Conservation (phyloP, 441 rosid species). For the Francoa sonchifolia region DNA sequence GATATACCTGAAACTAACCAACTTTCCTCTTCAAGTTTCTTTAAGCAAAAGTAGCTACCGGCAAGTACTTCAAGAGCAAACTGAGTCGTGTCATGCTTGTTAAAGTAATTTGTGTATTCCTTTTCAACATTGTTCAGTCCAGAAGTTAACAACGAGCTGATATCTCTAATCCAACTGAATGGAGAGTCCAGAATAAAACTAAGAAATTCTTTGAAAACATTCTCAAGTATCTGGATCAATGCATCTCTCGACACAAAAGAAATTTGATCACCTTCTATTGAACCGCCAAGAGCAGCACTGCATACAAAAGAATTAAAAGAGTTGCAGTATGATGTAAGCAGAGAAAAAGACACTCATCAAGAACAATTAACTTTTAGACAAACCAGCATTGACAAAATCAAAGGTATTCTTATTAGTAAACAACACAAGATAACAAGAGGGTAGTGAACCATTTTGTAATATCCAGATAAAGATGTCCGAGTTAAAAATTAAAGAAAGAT, state of each 20-base stretch:
- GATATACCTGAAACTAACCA: constrained; percentile 43
- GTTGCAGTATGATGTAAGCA: constrained; percentile 5
- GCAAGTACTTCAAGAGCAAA: constrained; percentile 58
- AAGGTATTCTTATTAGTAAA: no score
- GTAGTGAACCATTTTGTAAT: no score
- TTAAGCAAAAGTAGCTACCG: constrained; percentile 53
- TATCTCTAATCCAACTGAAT: constrained; percentile 46
- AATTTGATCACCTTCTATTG: constrained; percentile 29
- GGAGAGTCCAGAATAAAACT: constrained; percentile 49
- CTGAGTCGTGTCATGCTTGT: constrained; percentile 32
- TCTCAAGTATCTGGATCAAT: constrained; percentile 34
- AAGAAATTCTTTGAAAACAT: constrained; percentile 35
- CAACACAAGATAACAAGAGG: no score
- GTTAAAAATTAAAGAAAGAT: no score
- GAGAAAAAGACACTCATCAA: background rate
- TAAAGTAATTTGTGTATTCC: constrained; percentile 19
- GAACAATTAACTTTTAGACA: no score
- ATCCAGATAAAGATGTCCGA: no score
- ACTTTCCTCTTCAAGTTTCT: constrained; percentile 37
- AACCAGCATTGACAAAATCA: no score
- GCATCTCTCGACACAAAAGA: constrained; percentile 51
- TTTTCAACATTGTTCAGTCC: constrained; percentile 18
- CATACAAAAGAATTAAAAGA: constrained; percentile 20
- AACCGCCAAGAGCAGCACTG: constrained; percentile 83
- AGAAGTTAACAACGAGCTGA: constrained; percentile 27